These are phyloP conservation scores for Verticillium alfalfae DNA, from an alignment of 2,329 filamentous ascomycete species.

Conservation along the genomic window DNA sequence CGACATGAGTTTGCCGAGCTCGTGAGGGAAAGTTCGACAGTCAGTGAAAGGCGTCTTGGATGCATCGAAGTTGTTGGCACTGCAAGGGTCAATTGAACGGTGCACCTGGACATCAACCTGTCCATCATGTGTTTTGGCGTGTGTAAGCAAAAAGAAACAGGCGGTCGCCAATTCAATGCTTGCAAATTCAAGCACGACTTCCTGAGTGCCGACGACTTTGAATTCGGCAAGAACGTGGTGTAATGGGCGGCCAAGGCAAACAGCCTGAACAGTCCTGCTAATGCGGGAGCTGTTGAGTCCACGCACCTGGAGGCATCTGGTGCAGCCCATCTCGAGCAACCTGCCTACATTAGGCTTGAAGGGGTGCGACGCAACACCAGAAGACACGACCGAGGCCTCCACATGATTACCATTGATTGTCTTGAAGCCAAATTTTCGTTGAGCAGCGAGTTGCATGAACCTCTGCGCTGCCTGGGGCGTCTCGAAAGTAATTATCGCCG, in stretches of 20 bases:
- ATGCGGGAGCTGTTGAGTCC: background rate
- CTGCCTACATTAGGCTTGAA: background rate
- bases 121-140: background rate
- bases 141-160: background rate
- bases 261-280: background rate
- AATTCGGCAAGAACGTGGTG: background rate
- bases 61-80: background rate
- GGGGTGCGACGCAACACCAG: background rate
- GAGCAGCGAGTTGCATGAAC: background rate
- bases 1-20: background rate
- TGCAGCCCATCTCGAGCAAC: background rate
- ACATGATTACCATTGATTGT: background rate
- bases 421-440: background rate
- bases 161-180: background rate
- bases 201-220: background rate
- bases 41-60: background rate
- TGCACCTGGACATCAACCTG: background rate
- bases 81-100: background rate
- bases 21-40: background rate
- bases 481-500: constrained; percentile 6
- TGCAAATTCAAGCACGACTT: background rate
- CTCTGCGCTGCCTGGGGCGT: background rate
- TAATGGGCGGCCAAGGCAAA: background rate
- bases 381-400: background rate
- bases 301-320: background rate